These are phyloP conservation scores for Podaxis pistillaris DNA, from an alignment of 768 basidiomycete species.

Conservation along the genomic window DNA sequence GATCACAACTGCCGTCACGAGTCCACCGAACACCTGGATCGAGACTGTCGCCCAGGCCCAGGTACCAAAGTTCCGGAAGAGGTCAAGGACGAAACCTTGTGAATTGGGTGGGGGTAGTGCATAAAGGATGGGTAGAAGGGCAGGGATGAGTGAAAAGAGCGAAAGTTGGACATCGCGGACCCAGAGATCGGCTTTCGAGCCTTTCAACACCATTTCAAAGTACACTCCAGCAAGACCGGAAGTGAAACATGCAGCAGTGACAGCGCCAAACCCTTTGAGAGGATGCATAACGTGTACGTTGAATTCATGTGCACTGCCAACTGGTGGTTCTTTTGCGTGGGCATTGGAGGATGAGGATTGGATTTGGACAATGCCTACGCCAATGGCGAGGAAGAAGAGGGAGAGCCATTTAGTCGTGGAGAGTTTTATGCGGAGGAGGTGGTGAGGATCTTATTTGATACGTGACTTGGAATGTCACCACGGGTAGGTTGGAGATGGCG, in stretches of 20 bases:
- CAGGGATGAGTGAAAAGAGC: conserved; percentile 92
- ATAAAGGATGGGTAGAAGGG: conserved; percentile 79
- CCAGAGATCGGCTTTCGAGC: conserved; percentile 88
- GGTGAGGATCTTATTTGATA: conserved; percentile 98
- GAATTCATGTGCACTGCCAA: conserved; percentile 70
- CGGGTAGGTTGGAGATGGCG: conserved; percentile 91
- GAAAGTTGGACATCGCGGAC: conserved; percentile 95
- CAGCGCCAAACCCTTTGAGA: conserved; percentile 84
- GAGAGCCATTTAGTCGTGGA: conserved; percentile 81
- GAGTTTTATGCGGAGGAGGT: conserved; percentile 83
- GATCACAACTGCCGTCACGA: conserved; percentile 94
- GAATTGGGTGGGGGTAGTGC: conserved; percentile 38
- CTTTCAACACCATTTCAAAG: conserved; percentile 97
- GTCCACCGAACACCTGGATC: conserved; percentile 89
- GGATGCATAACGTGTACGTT: conserved; percentile 79
- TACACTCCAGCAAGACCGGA: conserved; percentile 96
- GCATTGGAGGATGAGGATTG: conserved; percentile 52
- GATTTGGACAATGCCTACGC: conserved; percentile 94
- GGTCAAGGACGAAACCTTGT: conserved; percentile 48
- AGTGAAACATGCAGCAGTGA: conserved; percentile 88
- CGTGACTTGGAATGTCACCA: conserved; percentile 96
- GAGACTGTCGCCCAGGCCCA: conserved; percentile 97
- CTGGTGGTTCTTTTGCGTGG: conserved; percentile 30
- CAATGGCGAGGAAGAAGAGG: conserved; percentile 83
- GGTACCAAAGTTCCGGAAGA: conserved; percentile 84